A percentile compares a stretch with the other conserved stretches of the same genome.
Evolutionary conservation across 768 basidiomycete genomes (phyloP).

Genomic region (Mycena pura): DNA sequence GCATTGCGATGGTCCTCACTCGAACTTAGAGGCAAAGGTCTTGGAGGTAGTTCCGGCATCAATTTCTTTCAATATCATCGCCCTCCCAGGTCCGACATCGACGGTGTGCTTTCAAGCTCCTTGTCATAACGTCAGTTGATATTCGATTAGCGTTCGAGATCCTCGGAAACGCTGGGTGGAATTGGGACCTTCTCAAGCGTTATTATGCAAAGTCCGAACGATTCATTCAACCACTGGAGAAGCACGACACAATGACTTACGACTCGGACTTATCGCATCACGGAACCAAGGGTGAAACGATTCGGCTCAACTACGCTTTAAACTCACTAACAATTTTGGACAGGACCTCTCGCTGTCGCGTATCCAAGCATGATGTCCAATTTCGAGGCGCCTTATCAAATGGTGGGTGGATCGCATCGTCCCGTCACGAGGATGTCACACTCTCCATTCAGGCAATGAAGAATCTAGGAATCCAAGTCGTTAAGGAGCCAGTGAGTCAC

Average conservation of each 20-base stretch:
- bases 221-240: not conserved
- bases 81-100: conserved; percentile 26
- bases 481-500: not conserved
- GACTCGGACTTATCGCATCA: not conserved
- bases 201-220: conserved; percentile 12
- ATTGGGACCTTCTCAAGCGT: conserved; percentile 10
- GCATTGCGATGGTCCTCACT: not conserved
- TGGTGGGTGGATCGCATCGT: not conserved
- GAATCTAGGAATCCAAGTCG: not conserved
- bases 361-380: not conserved
- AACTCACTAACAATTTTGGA: too few species aligned
- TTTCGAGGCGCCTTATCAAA: not conserved
- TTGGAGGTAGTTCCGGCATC: conserved; percentile 30
- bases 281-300: not conserved
- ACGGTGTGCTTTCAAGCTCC: conserved; percentile 12
- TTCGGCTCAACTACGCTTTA: too few species aligned
- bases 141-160: not conserved
- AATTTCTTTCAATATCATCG: conserved; percentile 27
- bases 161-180: conserved; percentile 14
- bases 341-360: not conserved
- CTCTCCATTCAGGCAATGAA: conserved; percentile 1
- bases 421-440: not conserved
- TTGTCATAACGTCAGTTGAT: not conserved
- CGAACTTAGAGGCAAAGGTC: conserved; percentile 25
- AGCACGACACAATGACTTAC: not conserved